phyloP scores from a whole-genome alignment of 768 basidiomycete genomes.

The Sporobolomyces roseus region DNA sequence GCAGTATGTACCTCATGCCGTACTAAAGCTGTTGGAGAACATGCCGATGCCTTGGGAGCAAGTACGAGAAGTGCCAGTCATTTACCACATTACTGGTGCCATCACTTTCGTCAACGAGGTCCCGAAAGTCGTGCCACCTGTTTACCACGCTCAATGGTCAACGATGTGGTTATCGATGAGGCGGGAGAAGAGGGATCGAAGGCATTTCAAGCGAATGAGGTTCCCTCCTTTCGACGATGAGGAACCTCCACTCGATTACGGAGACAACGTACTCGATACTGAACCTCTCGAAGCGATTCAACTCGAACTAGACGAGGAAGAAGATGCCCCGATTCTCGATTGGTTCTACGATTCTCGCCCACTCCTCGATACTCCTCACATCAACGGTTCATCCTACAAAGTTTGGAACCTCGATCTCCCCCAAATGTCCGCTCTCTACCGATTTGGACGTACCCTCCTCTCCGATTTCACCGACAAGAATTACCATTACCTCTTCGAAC shows the following conservation, averaged over 20 bases:
- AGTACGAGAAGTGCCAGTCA: constrained; percentile 95
- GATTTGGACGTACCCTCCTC: constrained; percentile 85
- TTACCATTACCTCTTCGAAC: constrained; percentile 90
- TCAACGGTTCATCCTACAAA: constrained; percentile 89
- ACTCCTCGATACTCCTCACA: constrained; percentile 72
- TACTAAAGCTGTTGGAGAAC: constrained; percentile 98
- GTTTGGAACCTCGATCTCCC: constrained; percentile 91
- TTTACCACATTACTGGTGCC: constrained; percentile 98
- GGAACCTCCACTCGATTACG: constrained; percentile 97
- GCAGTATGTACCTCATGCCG: constrained; percentile 92
- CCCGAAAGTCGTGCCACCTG: constrained; percentile 90
- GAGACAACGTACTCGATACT: constrained; percentile 96
- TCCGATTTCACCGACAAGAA: constrained; percentile 90
- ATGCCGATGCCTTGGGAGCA: constrained; percentile 56
- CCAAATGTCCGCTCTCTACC: constrained; percentile 93
- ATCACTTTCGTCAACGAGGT: constrained; percentile 99
- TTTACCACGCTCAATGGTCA: constrained; percentile 99
- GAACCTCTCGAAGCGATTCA: constrained; percentile 98
- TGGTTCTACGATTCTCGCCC: constrained; percentile 99
- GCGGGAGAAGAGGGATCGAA: constrained; percentile 92
- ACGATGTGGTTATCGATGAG: constrained; percentile 99
- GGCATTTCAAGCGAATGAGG: constrained; percentile 99
- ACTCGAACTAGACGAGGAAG: constrained; percentile 84
- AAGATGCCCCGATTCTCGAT: constrained; percentile 84
- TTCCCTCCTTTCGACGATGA: constrained; percentile 99